Evolutionary conservation across 2,329 filamentous ascomycete species (phyloP).

Genomic region (Epichloe uncinata): DNA sequence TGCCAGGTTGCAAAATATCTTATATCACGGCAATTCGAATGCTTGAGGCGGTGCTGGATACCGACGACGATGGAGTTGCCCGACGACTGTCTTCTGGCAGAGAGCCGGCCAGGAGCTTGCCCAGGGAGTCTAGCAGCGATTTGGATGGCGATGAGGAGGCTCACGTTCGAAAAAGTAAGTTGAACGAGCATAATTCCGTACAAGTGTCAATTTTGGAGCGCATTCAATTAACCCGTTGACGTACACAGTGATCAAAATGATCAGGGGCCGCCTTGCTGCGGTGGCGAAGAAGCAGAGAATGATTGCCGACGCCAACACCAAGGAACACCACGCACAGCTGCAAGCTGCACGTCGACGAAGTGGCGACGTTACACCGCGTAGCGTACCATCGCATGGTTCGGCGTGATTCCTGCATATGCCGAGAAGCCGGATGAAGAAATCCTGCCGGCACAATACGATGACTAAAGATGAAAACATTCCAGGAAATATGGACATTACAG

Average conservation of each 20-base stretch:
- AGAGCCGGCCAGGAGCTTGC: constrained; percentile 26
- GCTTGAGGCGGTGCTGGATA: constrained; percentile 87
- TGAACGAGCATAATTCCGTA: not conserved
- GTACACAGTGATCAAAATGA: constrained; percentile 46
- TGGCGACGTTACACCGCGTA: constrained; percentile 42
- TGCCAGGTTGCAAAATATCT: constrained; percentile 77
- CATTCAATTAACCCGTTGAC: constrained; percentile 11
- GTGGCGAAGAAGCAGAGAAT: constrained; percentile 49
- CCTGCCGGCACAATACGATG: not conserved
- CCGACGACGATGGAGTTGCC: constrained; percentile 46
- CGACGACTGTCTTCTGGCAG: constrained; percentile 23
- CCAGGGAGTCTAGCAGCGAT: constrained; percentile 25
- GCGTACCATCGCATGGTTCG: constrained; percentile 35
- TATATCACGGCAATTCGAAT: constrained; percentile 90
- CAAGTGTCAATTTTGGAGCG: not conserved
- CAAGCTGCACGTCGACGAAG: constrained; percentile 34
- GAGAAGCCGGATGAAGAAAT: constrained; percentile 1
- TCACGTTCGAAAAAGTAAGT: constrained; percentile 58
- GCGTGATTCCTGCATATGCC: constrained; percentile 11
- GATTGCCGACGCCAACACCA: constrained; percentile 43
- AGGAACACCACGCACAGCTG: constrained; percentile 31
- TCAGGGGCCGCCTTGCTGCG: constrained; percentile 38
- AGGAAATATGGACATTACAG: not conserved
- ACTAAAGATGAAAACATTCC: not conserved
- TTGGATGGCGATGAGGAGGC: constrained; percentile 58